These are phyloP conservation scores for Cladobotryum protrusum DNA, from an alignment of 2,329 filamentous ascomycete species.

Conservation along the genomic window DNA sequence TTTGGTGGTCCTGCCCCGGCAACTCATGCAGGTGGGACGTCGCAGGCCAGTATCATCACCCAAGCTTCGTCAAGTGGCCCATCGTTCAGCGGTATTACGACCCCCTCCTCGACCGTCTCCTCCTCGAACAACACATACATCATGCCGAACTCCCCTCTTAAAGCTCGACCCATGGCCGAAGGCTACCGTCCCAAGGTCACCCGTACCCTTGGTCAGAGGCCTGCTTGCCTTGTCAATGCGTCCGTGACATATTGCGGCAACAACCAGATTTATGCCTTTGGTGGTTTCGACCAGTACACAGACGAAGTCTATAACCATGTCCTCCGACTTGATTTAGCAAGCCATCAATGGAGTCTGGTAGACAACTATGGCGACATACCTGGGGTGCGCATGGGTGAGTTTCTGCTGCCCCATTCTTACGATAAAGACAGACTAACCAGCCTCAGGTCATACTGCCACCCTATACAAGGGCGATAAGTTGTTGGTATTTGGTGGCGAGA, in stretches of 20 bases:
- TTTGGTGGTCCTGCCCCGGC: conserved; percentile 36
- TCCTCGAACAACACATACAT: conserved; percentile 74
- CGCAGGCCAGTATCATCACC: conserved; percentile 21
- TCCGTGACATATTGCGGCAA: conserved; percentile 98
- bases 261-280: conserved; percentile 96
- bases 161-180: conserved; percentile 58
- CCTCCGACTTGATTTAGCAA: conserved; percentile 76
- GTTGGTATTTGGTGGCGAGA: conserved; percentile 96
- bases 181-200: conserved; percentile 80
- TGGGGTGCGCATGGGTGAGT: conserved; percentile 97
- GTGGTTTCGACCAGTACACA: conserved; percentile 96
- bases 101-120: conserved; percentile 22
- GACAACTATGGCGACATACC: conserved; percentile 99
- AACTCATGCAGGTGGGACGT: conserved; percentile 19
- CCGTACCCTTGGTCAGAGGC: conserved; percentile 70
- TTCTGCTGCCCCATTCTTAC: not conserved
- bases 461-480: conserved; percentile 91
- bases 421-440: conserved; percentile 1
- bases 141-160: conserved; percentile 79
- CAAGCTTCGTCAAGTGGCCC: conserved; percentile 19
- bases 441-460: conserved; percentile 84
- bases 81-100: not conserved
- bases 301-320: conserved; percentile 99
- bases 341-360: conserved; percentile 88
- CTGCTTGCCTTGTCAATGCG: conserved; percentile 93